Conservation (phyloP, 768 basidiomycete genomes). For the Zangia roseola region DNA sequence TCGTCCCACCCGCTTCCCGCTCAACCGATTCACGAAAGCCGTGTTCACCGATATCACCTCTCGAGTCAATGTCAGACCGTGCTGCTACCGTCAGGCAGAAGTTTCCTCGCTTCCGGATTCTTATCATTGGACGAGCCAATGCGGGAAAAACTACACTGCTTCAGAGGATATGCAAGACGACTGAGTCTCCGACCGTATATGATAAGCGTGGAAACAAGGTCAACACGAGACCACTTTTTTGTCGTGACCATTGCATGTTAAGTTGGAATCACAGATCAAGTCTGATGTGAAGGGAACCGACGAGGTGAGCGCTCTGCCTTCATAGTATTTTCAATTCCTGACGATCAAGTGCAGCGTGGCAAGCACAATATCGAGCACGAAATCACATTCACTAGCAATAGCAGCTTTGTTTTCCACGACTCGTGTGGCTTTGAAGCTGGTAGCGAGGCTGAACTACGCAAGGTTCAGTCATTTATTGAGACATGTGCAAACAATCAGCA, state of each 20-base stretch:
- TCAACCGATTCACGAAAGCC: too few relatives aligned
- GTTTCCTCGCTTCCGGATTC: slow-evolving; percentile 34
- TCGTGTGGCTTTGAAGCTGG: slow-evolving; percentile 42
- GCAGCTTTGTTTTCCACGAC: slow-evolving; percentile 41
- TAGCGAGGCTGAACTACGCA: slow-evolving; percentile 25
- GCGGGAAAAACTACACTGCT: slow-evolving; percentile 43
- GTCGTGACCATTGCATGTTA: not conserved
- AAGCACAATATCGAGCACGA: too few relatives aligned
- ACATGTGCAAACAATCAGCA: slow-evolving; percentile 16
- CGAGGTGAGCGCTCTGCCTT: not conserved
- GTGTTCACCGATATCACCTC: too few relatives aligned
- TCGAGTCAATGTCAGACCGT: slow-evolving; percentile 2
- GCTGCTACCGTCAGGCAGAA: not conserved
- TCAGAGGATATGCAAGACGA: slow-evolving; percentile 37
- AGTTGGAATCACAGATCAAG: not conserved
- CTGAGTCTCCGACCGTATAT: slow-evolving; percentile 32
- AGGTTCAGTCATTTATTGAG: slow-evolving; percentile 33
- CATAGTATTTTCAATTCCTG: not conserved
- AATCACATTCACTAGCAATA: slow-evolving; percentile 32
- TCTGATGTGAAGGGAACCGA: not conserved
- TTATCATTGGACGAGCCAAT: slow-evolving; percentile 41
- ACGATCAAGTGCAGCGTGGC: not conserved
- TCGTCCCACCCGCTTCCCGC: too few relatives aligned
- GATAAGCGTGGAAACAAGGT: slow-evolving; percentile 22
- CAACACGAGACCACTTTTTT: not conserved